phyloP scores from a whole-genome alignment of 768 basidiomycete genomes.

The Russula brevipes region DNA sequence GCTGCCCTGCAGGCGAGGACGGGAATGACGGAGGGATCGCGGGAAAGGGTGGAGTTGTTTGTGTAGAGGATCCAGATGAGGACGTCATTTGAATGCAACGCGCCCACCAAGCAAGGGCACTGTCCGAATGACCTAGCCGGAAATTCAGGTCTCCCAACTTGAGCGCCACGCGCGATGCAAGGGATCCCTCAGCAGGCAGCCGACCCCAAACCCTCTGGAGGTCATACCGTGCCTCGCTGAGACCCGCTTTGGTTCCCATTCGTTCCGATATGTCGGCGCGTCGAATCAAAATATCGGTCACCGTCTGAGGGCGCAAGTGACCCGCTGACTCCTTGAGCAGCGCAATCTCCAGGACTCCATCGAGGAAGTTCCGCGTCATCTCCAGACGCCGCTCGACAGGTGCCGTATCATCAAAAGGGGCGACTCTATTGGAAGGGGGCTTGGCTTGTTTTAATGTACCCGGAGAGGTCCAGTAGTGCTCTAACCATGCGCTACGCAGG shows the following conservation, averaged over 20 bases:
- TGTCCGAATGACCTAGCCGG: slow-evolving; percentile 47
- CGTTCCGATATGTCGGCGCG: slow-evolving; percentile 57
- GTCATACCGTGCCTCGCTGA: slow-evolving; percentile 50
- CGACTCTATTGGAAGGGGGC: slow-evolving; percentile 1
- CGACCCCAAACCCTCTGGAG: slow-evolving; percentile 56
- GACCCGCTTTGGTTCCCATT: slow-evolving; percentile 46
- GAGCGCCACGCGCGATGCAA: slow-evolving; percentile 51
- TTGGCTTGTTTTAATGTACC: slow-evolving; percentile 16
- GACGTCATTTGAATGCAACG: slow-evolving; percentile 44
- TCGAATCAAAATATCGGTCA: slow-evolving; percentile 49
- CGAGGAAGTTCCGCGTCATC: slow-evolving; percentile 50
- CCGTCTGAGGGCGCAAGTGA: slow-evolving; percentile 45
- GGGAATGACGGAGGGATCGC: slow-evolving; percentile 40
- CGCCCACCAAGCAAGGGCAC: slow-evolving; percentile 66
- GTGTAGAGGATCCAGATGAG: slow-evolving; percentile 32
- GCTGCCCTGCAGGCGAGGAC: slow-evolving; percentile 56
- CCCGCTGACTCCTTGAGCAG: slow-evolving; percentile 37
- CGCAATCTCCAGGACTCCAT: slow-evolving; percentile 44
- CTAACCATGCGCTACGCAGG: slow-evolving; percentile 68
- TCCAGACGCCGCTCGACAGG: slow-evolving; percentile 50
- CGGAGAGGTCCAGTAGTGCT: slow-evolving; percentile 49
- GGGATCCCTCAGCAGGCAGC: slow-evolving; percentile 36
- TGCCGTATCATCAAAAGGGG: neutral
- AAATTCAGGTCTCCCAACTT: slow-evolving; percentile 65
- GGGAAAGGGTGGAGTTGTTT: slow-evolving; percentile 24